Percentiles rank a stretch among this genome's conserved stretches.
Conservation (phyloP, 2,329 filamentous ascomycete species). For the Calonectria pteridis region DNA sequence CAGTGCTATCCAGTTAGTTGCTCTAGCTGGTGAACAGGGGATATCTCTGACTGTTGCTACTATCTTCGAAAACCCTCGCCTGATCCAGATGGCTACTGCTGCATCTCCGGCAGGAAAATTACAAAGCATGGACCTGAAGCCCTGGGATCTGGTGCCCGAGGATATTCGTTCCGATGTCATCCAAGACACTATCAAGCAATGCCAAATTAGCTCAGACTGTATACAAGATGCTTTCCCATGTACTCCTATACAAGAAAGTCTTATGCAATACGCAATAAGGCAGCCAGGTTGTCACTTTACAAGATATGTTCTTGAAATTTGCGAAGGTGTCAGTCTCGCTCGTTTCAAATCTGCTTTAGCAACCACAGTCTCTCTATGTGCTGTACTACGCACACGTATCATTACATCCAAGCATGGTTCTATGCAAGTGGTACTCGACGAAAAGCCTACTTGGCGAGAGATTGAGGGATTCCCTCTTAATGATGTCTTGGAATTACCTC, state of each 20-base stretch:
- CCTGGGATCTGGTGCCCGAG: neutral
- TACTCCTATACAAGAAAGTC: slow-evolving; percentile 13
- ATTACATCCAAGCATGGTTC: neutral
- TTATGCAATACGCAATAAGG: neutral
- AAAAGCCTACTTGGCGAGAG: neutral
- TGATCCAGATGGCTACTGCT: neutral
- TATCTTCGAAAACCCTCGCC: slow-evolving; percentile 8
- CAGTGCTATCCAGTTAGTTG: slow-evolving; percentile 42
- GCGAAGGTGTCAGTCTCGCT: neutral
- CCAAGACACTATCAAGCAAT: neutral
- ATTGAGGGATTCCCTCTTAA: slow-evolving; percentile 1
- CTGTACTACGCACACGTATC: neutral
- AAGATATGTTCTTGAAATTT: neutral
- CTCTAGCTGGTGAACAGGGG: neutral
- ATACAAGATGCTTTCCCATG: slow-evolving; percentile 5
- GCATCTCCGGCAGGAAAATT: neutral
- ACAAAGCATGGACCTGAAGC: neutral
- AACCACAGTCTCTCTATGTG: neutral
- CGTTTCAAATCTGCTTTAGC: neutral
- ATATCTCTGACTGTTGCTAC: slow-evolving; percentile 6
- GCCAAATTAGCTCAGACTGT: neutral
- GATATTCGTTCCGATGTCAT: neutral
- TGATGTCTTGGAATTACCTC: neutral
- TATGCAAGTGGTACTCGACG: neutral
- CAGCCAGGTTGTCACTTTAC: slow-evolving; percentile 7